Percentiles rank a stretch among this genome's conserved stretches.
Evolutionary conservation across 495 filamentous ascomycete genomes (phyloP).

Genomic region (Pseudoneurospora amorphoporcata): DNA sequence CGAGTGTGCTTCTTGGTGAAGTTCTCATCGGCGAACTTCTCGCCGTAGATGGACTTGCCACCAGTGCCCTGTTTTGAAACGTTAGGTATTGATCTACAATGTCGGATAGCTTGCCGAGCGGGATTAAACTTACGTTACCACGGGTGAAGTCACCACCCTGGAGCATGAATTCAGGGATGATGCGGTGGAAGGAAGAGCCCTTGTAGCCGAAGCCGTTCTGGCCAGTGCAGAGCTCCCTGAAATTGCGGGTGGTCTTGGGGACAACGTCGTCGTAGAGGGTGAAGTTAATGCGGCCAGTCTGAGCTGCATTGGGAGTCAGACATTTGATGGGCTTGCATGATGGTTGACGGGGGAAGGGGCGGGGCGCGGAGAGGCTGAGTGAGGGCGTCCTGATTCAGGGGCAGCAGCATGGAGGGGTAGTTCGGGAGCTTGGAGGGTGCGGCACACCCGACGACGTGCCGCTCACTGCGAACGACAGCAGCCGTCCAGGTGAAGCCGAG

Average conservation of each 20-base stretch:
- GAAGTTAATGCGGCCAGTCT: constrained; percentile 78
- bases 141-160: constrained; percentile 99
- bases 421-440: neutral
- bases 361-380: neutral
- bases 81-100: constrained; percentile 2
- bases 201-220: constrained; percentile 81
- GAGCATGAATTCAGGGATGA: constrained; percentile 97
- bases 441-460: neutral
- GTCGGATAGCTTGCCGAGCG: neutral
- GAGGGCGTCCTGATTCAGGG: neutral
- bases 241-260: constrained; percentile 90
- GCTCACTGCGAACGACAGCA: neutral
- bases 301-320: constrained; percentile 40
- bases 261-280: constrained; percentile 78
- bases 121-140: constrained; percentile 58
- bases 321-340: neutral
- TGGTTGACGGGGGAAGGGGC: neutral
- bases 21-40: constrained; percentile 80
- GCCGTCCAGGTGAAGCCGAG: neutral
- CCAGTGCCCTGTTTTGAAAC: constrained; percentile 53
- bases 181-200: constrained; percentile 83
- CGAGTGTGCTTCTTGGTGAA: constrained; percentile 53
- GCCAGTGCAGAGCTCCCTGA: constrained; percentile 85
- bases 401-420: neutral
- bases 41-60: constrained; percentile 80